Evolutionary conservation across 176 grass and related monocot species (phyloP).

Genomic region (Zizania latifolia): DNA sequence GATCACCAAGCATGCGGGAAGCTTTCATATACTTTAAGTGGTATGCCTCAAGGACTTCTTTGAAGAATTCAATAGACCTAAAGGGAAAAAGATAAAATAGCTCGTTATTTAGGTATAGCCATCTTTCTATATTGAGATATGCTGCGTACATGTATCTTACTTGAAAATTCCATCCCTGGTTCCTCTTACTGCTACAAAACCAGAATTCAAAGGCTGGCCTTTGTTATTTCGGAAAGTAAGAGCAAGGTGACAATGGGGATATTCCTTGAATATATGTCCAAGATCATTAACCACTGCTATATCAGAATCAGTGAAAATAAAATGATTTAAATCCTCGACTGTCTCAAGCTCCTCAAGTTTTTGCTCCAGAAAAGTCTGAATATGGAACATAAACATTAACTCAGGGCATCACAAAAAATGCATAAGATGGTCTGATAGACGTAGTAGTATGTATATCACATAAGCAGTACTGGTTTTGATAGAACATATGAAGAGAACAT

Average conservation of each 20-base stretch:
- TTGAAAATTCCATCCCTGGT: constrained; percentile 60
- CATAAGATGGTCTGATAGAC: constrained; percentile 19
- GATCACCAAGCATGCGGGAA: constrained; percentile 82
- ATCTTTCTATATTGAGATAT: not conserved
- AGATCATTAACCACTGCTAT: constrained; percentile 73
- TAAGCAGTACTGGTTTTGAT: not conserved
- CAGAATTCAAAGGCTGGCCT: constrained; percentile 82
- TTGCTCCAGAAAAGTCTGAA: constrained; percentile 73
- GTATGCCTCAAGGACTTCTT: constrained; percentile 69
- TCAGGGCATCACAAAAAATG: constrained; percentile 18
- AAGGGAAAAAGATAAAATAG: not conserved
- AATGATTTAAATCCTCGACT: constrained; percentile 38
- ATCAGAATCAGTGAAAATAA: constrained; percentile 82
- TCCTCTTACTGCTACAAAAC: constrained; percentile 86
- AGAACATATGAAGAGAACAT: constrained; percentile 10
- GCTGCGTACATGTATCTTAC: constrained; percentile 26
- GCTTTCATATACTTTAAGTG: constrained; percentile 56
- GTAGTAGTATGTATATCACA: constrained; percentile 5
- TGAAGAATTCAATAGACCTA: constrained; percentile 68
- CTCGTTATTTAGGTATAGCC: not conserved
- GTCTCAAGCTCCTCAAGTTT: constrained; percentile 45
- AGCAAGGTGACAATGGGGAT: constrained; percentile 69
- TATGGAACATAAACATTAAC: constrained; percentile 16
- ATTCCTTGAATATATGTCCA: constrained; percentile 71
- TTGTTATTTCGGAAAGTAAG: constrained; percentile 96